Evolutionary conservation across 805 yeast species (phyloP).

Genomic region (Monosporozyma aquatica): DNA sequence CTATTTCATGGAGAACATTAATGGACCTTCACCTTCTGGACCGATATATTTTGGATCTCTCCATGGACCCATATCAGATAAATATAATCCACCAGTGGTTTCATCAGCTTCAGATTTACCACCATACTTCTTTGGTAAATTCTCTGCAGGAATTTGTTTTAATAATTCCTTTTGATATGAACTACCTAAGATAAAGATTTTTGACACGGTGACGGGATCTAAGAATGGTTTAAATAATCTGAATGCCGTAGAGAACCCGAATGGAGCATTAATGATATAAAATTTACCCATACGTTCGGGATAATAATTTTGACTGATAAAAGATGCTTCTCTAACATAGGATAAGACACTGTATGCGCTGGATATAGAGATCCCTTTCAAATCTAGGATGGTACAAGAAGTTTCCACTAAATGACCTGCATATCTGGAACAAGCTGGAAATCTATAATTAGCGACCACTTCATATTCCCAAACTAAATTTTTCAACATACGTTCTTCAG

Average conservation of each 20-base stretch:
- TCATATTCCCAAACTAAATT: conserved; percentile 98
- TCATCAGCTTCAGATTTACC: conserved; percentile 63
- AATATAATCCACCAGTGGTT: conserved; percentile 68
- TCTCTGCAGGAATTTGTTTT: conserved; percentile 88
- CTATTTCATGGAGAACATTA: conserved; percentile 31
- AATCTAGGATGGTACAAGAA: conserved; percentile 89
- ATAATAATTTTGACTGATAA: conserved; percentile 92
- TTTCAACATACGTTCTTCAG: conserved; percentile 91
- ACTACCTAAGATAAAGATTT: conserved; percentile 79
- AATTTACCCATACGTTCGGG: conserved; percentile 99
- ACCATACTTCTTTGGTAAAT: conserved; percentile 86
- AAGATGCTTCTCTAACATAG: conserved; percentile 87
- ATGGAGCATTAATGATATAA: conserved; percentile 92
- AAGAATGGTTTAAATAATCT: conserved; percentile 83
- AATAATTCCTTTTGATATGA: conserved; percentile 73
- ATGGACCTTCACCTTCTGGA: conserved; percentile 92
- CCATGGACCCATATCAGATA: conserved; percentile 96
- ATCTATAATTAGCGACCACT: conserved; percentile 69
- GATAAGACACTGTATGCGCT: conserved; percentile 77
- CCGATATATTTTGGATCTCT: conserved; percentile 82
- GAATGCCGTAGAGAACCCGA: conserved; percentile 93
- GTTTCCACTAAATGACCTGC: conserved; percentile 78
- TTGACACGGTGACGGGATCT: conserved; percentile 95
- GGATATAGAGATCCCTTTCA: conserved; percentile 84
- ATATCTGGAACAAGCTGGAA: conserved; percentile 91